Base-by-base conservation (phyloP, 805 yeast species). In the Teunomyces lycoperdinae region DNA sequence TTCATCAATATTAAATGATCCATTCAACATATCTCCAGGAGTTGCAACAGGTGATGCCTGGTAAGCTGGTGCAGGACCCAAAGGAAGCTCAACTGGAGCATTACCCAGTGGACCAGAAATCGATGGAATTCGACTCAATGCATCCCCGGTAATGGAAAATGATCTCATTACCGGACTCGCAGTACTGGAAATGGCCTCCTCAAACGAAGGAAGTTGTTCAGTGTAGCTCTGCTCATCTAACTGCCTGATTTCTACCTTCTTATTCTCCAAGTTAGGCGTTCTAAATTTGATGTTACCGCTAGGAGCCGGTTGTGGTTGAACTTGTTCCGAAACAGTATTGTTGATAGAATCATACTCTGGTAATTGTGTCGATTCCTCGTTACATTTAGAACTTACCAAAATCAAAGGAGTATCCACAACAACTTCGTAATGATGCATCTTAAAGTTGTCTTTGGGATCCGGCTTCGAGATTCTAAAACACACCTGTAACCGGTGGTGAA, bases 341-440 rank as follows among this genome's bases (percentile, higher is more conserved):
- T 41, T 33, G 16, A 66, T 49, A 26, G 67, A 74, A 43, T 67
- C 64, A 43, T 73, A 73, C 44, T 58, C 61, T 0, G 78, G 78
- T 40, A 73, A 61, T 50, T 72, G 77, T 6, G 64, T 58, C 1
- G 76, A 67, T 4, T 55, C 71, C 6, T 70, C 76, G 51, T 63
- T 64, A 54, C 77, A 73, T 49, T 68, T 69, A 0, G 77, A 60
- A 52, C 76, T 71, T 43, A 73, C 58, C 49, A 73, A 60, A 30
- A 78, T 74, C 32, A 87, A 72, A 0, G 94, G 94, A 0, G 92
- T 85, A 59, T 87, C 94, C 34, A 87, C 85, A 39, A 87, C 80
- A 16, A 87, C 91, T 56, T 87, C 95, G 58, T 83, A 87, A 61
- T 87, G 91, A 56, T 85, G 89, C 68, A 81, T 65, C 51, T 78